Conservation (phyloP, 768 basidiomycete genomes). For the Russula olivacea region DNA sequence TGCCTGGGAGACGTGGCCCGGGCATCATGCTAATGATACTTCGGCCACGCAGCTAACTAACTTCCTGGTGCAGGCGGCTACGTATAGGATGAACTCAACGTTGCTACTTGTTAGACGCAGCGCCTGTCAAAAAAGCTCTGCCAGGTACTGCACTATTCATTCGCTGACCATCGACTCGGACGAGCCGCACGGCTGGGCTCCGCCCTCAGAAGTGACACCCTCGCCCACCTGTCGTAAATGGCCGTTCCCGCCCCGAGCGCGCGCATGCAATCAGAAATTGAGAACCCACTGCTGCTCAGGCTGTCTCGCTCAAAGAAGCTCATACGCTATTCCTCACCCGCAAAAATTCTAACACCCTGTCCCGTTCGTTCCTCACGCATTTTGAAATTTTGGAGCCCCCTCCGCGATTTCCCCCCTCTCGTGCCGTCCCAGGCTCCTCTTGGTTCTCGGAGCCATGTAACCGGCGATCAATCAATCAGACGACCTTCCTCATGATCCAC, state of each 20-base stretch:
- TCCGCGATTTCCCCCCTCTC: background rate
- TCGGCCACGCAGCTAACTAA: background rate
- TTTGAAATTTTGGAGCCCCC: background rate
- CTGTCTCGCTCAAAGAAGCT: constrained; percentile 8
- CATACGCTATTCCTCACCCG: constrained; percentile 5
- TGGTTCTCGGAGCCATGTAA: background rate
- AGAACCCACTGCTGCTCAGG: too few relatives aligned
- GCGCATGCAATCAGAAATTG: too few relatives aligned
- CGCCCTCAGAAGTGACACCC: too few relatives aligned
- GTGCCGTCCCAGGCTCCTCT: background rate
- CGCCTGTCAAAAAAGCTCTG: background rate
- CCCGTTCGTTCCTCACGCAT: background rate
- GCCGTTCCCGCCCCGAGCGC: background rate
- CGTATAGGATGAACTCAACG: background rate
- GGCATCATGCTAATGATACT: background rate
- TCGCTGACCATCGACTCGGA: background rate
- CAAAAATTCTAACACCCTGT: background rate
- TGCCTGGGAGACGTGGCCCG: background rate
- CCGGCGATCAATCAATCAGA: too few relatives aligned
- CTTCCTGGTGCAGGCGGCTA: background rate
- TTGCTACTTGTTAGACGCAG: background rate
- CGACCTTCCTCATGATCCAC: too few relatives aligned
- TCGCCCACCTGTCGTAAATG: background rate
- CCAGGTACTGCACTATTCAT: background rate
- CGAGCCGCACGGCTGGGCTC: background rate